Evolutionary conservation across 768 basidiomycete genomes (phyloP).

Genomic region (Lactarius hengduanensis): DNA sequence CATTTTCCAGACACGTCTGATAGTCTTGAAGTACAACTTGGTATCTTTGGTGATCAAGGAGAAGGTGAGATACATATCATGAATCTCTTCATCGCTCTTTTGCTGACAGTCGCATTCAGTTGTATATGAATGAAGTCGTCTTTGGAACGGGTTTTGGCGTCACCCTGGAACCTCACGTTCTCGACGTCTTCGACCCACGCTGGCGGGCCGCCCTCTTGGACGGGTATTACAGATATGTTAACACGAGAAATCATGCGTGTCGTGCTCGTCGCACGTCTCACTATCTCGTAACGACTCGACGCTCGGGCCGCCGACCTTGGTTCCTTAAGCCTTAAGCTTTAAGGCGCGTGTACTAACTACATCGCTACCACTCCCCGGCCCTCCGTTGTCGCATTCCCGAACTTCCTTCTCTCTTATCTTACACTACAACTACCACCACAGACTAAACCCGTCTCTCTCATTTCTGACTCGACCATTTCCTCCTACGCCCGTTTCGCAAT

Average conservation of each 20-base stretch:
- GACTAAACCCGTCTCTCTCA: too few species aligned
- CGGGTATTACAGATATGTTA: conserved; percentile 49
- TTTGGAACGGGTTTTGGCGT: conserved; percentile 75
- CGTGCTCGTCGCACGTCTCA: conserved; percentile 53
- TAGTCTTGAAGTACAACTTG: conserved; percentile 66
- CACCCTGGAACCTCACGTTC: conserved; percentile 69
- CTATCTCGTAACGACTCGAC: too few species aligned
- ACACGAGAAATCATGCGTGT: conserved; percentile 87
- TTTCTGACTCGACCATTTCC: too few species aligned
- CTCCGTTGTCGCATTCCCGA: too few species aligned
- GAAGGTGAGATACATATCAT: conserved; percentile 45
- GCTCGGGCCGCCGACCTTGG: too few species aligned
- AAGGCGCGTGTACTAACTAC: too few species aligned
- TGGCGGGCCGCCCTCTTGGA: too few species aligned
- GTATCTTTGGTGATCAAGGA: conserved; percentile 84
- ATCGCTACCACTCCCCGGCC: too few species aligned
- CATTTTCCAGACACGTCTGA: conserved; percentile 5
- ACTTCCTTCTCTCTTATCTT: too few species aligned
- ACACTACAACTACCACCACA: too few species aligned
- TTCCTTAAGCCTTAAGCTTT: too few species aligned
- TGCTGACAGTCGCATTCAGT: conserved; percentile 37
- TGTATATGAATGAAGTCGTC: conserved; percentile 93
- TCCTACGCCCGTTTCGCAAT: too few species aligned
- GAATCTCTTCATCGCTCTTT: background rate
- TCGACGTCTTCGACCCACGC: conserved; percentile 72